phyloP scores from a whole-genome alignment of 768 basidiomycete species.

The Boletus barrowsii region DNA sequence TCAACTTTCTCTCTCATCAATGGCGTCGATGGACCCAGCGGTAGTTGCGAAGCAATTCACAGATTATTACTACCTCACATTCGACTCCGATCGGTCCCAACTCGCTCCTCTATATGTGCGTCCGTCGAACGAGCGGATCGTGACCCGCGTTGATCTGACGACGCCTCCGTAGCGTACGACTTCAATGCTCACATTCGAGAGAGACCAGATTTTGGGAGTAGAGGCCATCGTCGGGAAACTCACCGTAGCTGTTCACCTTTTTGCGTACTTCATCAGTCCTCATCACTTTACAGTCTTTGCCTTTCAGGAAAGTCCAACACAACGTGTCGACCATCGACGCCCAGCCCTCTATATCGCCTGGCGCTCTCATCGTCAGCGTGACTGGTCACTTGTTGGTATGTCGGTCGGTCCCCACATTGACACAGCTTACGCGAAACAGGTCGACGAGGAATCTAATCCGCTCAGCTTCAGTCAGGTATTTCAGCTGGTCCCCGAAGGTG shows the following conservation, averaged over 20 bases:
- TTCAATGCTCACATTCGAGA: slow-evolving; percentile 90
- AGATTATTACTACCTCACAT: slow-evolving; percentile 79
- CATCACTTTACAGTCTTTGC: slow-evolving; percentile 50
- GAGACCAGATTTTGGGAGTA: slow-evolving; percentile 51
- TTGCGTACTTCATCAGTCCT: background rate
- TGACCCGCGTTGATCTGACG: slow-evolving; percentile 30
- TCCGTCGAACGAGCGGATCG: slow-evolving; percentile 15
- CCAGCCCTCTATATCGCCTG: slow-evolving; percentile 69
- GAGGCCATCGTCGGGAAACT: slow-evolving; percentile 68
- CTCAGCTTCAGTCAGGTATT: slow-evolving; percentile 91
- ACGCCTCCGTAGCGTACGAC: slow-evolving; percentile 51
- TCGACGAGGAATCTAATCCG: slow-evolving; percentile 79
- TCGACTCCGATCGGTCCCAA: slow-evolving; percentile 57
- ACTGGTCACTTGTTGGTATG: slow-evolving; percentile 81
- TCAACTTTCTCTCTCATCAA: slow-evolving; percentile 10
- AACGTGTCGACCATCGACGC: slow-evolving; percentile 79
- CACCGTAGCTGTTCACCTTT: slow-evolving; percentile 40
- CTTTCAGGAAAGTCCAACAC: slow-evolving; percentile 82
- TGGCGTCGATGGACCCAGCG: slow-evolving; percentile 68
- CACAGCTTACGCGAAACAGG: slow-evolving; percentile 39
- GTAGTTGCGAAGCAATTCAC: slow-evolving; percentile 75
- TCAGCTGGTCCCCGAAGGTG: slow-evolving; percentile 78
- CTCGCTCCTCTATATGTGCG: slow-evolving; percentile 78
- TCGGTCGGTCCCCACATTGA: slow-evolving; percentile 2
- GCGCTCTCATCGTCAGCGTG: slow-evolving; percentile 73